phyloP scores from a whole-genome alignment of 208 protist species.

The Acanthamoeba castellanii region DNA sequence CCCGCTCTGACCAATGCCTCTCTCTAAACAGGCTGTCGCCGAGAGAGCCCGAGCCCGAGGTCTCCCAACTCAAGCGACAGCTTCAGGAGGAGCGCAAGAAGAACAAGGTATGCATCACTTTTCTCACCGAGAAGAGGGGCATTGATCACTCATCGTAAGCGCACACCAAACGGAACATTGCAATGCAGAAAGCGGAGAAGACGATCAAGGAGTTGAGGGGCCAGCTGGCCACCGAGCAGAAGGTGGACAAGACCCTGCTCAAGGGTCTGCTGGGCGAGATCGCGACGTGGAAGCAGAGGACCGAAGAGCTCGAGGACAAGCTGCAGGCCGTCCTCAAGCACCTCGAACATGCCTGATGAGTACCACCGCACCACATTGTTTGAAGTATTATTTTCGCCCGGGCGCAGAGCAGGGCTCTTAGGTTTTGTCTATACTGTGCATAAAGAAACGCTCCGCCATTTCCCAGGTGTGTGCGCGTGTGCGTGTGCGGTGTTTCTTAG shows the following conservation, averaged over 20 bases:
- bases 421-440: not conserved
- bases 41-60: not conserved
- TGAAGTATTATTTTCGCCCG: not conserved
- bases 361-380: not conserved
- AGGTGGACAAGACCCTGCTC: slow-evolving; percentile 14
- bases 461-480: not conserved
- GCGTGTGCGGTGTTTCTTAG: too few relatives aligned
- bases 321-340: not conserved
- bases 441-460: not conserved
- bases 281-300: slow-evolving; percentile 43
- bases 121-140: not conserved
- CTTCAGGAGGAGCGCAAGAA: not conserved
- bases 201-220: slow-evolving; percentile 45
- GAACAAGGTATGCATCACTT: not conserved
- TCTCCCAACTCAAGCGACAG: not conserved
- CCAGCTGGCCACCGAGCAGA: not conserved
- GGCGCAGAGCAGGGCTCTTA: not conserved
- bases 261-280: slow-evolving; percentile 10
- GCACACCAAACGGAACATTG: not conserved
- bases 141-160: not conserved
- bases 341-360: not conserved
- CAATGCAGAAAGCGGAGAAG: slow-evolving; percentile 43
- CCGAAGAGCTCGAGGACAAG: slow-evolving; percentile 65
- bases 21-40: not conserved
- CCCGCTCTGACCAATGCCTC: not conserved